Evolutionary conservation across 108 stramenopile genomes (phyloP), one percentile per base, ranked within the genome.

Genomic region (Cyclotella choctawhatcheeana): DNA sequence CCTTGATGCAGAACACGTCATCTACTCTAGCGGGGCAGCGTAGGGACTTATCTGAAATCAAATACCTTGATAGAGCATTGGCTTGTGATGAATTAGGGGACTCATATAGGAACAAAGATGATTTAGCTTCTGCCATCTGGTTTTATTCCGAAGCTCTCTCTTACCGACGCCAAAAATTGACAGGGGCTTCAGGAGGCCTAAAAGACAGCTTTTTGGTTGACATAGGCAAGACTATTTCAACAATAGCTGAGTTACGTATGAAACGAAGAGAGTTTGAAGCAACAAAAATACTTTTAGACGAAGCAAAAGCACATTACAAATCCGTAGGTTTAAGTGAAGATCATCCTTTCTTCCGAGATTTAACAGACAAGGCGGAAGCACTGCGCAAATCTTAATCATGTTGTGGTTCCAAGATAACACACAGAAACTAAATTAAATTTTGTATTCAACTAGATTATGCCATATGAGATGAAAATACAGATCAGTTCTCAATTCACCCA

Each of bases 241-340:
- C 51, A 18, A 81, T 81, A 55, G 79, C 79, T 1, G 72, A 81
- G 48, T 31, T 81, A 35, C 72, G 79, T 44, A 44, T 37, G 22
- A 45, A 64, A 22, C 58, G 79, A 31, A 73, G 79, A 61, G 79
- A 81, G 52, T 81, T 81, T 65, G 73, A 69, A 52, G 79, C 79
- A 45, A 67, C 73, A 30, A 81, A 69, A 24, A 81, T 81, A 32
- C 68, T 81, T 13, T 65, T 81, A 27, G 73, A 81, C 22, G 73
- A 69, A 60, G 79, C 62, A 6, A 81, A 65, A 35, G 44, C 51
- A 25, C n/a, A 70, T 45, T 81, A 81, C 55, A 67, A 64, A 24
- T 33, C 55, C 22, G 72, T 70, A 22, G 72, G 73, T 24, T 59
- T 81, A 30, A 63, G 72, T 10, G 17, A 48, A 7, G 27, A 69